Conservation (phyloP, 805 yeast genomes). For the Scheffersomyces amazonensis region DNA sequence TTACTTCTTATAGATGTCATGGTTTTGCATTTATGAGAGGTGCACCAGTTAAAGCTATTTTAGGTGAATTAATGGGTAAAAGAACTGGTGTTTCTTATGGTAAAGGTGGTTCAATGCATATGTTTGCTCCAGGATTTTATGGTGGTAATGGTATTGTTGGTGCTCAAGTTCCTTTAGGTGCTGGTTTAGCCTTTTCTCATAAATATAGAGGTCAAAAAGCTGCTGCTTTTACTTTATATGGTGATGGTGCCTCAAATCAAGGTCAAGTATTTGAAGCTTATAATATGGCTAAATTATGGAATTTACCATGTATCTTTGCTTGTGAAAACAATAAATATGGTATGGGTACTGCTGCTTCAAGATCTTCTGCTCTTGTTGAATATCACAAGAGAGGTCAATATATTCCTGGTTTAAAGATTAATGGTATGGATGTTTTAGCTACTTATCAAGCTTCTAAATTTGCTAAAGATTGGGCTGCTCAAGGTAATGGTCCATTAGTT, state of each 20-base stretch:
- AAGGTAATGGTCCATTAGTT: constrained; percentile 95
- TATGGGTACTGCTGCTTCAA: constrained; percentile 98
- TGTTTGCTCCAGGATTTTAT: constrained; percentile 92
- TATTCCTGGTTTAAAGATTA: constrained; percentile 97
- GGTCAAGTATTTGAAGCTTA: constrained; percentile 98
- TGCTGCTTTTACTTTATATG: constrained; percentile 87
- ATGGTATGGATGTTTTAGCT: constrained; percentile 98
- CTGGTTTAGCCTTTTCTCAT: constrained; percentile 98
- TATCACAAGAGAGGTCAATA: constrained; percentile 99
- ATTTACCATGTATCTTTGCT: constrained; percentile 89
- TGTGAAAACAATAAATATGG: constrained; percentile 99
- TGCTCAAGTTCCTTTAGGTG: constrained; percentile 98
- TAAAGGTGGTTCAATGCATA: constrained; percentile 99
- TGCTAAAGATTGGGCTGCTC: constrained; percentile 93
- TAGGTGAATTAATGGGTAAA: constrained; percentile 97
- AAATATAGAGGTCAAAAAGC: constrained; percentile 78
- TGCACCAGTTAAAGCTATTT: constrained; percentile 80
- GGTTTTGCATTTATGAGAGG: constrained; percentile 98
- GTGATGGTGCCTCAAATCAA: constrained; percentile 99
- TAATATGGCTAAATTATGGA: constrained; percentile 99
- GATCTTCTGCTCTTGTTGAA: constrained; percentile 95
- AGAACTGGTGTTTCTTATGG: constrained; percentile 94
- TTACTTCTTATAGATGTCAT: constrained; percentile 98
- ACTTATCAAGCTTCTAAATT: constrained; percentile 93
- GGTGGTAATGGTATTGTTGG: constrained; percentile 99